Evolutionary conservation across 2,329 filamentous ascomycete genomes (phyloP), one percentile per base, ranked within the genome.

Genomic region (Aspergillus sp.): DNA sequence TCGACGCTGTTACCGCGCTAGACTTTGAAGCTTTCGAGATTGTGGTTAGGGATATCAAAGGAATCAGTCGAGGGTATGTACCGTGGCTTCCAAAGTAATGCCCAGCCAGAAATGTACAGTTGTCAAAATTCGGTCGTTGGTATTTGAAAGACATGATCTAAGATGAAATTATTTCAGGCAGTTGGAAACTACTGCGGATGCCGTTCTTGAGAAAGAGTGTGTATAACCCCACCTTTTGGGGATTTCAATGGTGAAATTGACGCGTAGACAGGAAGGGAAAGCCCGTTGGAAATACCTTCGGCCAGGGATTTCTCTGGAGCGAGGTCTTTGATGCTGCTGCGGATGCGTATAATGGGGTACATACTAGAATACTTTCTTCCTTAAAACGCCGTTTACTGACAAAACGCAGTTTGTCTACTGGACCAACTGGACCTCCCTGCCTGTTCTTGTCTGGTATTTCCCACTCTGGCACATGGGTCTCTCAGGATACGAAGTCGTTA

Each of bases 401-500:
- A 36, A 12, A 39, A 11, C 48, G 36, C 69, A 93, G 88, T 98
- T 93, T 71, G 86, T 95, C 55, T 98, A 98, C 76, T 99, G 95
- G 95, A 92, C 93, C 9, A 89, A 93, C 71, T 80, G 97, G 63
- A 99, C 95, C 57, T 91, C 91, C 59, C 81, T 99, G 52, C 93
- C 91, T 24, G 81, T 99, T 44, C 82, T 90, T 42, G 89, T 99
- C 44, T 99, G 95, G 95, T 99, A 96, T 75, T 99, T 99, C 73
- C 95, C 95, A 13, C 84, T 99, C 11, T 99, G 95, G 95, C 87
- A 97, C 73, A 99, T 99, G 95, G 95, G 95, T 26, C 96, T 99
- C 59, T 98, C 93, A 4, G 95, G 95, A 61, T 99, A 95, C 71
- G 95, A 99, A 76, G 89, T 87, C 43, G 82, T 96, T 64, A 88